Base-by-base conservation (phyloP, 306 rosid genomes). In the Rosa chinensis region DNA sequence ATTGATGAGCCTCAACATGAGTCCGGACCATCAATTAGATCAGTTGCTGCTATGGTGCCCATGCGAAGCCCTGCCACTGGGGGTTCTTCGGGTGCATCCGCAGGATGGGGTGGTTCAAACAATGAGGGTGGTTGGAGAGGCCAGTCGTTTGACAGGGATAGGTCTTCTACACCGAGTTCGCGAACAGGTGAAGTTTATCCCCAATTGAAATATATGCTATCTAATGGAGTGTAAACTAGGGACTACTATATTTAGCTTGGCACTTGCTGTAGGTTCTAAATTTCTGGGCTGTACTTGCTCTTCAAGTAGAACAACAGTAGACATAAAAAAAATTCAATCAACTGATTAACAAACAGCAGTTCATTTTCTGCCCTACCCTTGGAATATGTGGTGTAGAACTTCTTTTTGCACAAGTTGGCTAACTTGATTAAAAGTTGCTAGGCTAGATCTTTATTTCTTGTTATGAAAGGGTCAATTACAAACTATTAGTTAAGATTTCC, bases 1-100 rank as follows among this genome's bases (percentile, higher is more conserved):
- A 89, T 95, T 18, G 98, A 95, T 85, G 99, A 93, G 82, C 91
- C 96, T 50, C 94, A 82, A 79, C 87, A 87, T 84, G 96, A 90
- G 56, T 87, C 93, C 0, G 89, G 93, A 16, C 99, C 92, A 40
- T 95, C 99, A 64, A 90, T 95, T 59, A 93, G 99, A 87, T 95
- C 99, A 23, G 92, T 95, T 39, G 98, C 99, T 86, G 99, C 99
- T 20, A 91, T 92, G 97, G 99, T 95, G 45, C 99, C 98, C 13
- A 95, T 95, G 93, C 89, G 99, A 76, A 95, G 99, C 83, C 99
- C 98, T 72, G 96, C 98, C n/a, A 70, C 92, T 75, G 98, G 97
- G 74, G 97, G 95, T 80, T 92, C 99, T 55, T 91, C 97, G 1
- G 97, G 92, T 76, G 88, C 88, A 78, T 89, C 97, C 28, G 90